phyloP scores from a whole-genome alignment of 768 basidiomycete species.

The Coprinopsis sp. region DNA sequence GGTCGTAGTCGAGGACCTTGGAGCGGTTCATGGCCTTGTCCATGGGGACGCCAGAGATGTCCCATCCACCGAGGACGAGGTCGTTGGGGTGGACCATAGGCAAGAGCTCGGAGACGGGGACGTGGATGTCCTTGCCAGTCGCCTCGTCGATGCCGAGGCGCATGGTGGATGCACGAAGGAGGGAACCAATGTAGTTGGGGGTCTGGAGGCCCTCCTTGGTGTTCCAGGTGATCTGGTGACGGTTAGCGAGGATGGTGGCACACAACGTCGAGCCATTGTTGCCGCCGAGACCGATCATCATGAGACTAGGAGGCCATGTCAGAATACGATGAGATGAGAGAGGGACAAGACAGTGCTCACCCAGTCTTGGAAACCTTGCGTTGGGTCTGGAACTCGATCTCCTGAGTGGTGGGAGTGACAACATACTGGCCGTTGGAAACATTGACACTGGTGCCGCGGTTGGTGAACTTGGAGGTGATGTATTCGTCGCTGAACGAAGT shows the following conservation, averaged over 20 bases:
- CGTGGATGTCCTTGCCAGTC: slow-evolving; percentile 85
- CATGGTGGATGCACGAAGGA: slow-evolving; percentile 94
- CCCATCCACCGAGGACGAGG: slow-evolving; percentile 97
- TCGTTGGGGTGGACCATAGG: slow-evolving; percentile 99
- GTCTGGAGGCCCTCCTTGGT: slow-evolving; percentile 89
- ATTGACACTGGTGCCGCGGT: slow-evolving; percentile 71
- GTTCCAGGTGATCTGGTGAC: slow-evolving; percentile 89
- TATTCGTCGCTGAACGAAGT: slow-evolving; percentile 76
- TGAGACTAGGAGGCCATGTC: slow-evolving; percentile 53
- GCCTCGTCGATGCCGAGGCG: slow-evolving; percentile 78
- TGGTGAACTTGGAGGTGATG: slow-evolving; percentile 78
- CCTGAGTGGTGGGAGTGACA: slow-evolving; percentile 73
- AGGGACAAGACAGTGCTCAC: slow-evolving; percentile 47
- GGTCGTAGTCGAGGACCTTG: slow-evolving; percentile 91
- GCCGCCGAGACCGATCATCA: slow-evolving; percentile 96
- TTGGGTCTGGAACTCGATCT: slow-evolving; percentile 89
- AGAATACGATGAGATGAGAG: slow-evolving; percentile 10
- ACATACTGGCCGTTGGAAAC: slow-evolving; percentile 71
- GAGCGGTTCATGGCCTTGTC: slow-evolving; percentile 94
- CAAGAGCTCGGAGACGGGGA: slow-evolving; percentile 88
- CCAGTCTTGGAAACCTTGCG: slow-evolving; percentile 87
- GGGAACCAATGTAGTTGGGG: slow-evolving; percentile 97
- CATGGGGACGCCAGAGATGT: slow-evolving; percentile 81
- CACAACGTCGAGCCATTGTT: slow-evolving; percentile 96
- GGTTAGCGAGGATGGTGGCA: slow-evolving; percentile 94